phyloP scores from a whole-genome alignment of 2,329 filamentous ascomycete genomes.

The Cytospora piceicola region DNA sequence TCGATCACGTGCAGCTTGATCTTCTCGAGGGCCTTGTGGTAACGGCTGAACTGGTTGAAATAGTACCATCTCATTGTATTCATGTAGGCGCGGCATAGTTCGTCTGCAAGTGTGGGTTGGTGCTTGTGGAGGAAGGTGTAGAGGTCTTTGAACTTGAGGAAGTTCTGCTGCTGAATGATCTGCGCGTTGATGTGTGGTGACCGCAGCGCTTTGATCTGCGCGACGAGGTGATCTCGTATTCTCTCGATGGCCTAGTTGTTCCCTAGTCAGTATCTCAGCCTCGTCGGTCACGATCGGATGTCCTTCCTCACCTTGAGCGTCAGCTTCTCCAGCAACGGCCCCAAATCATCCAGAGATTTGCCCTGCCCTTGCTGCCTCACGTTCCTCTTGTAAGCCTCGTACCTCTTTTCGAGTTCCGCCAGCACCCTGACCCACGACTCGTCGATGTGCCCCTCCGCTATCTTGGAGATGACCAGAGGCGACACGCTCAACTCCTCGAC shows the following conservation, averaged over 20 bases:
- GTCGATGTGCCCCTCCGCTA: constrained; percentile 87
- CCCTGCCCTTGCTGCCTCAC: constrained; percentile 62
- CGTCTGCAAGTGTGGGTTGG: constrained; percentile 80
- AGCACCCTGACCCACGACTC: constrained; percentile 85
- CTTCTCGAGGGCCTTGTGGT: constrained; percentile 81
- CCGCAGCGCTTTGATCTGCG: constrained; percentile 90
- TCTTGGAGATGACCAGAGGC: constrained; percentile 79
- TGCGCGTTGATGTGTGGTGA: constrained; percentile 97
- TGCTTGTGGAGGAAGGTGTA: constrained; percentile 84
- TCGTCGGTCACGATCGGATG: not conserved
- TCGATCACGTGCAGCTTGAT: constrained; percentile 83
- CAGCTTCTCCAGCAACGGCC: constrained; percentile 82
- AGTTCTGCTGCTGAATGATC: constrained; percentile 91
- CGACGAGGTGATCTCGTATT: constrained; percentile 91
- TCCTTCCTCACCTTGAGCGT: constrained; percentile 68
- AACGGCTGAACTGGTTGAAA: constrained; percentile 84
- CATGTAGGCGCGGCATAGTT: constrained; percentile 91
- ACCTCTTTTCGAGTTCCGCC: constrained; percentile 80
- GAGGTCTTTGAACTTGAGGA: constrained; percentile 85
- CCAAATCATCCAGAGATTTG: constrained; percentile 82
- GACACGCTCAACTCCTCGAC: constrained; percentile 92
- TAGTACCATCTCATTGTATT: constrained; percentile 99
- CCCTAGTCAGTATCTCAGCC: constrained; percentile 9
- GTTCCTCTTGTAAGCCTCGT: constrained; percentile 71
- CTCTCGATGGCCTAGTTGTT: constrained; percentile 77